Evolutionary conservation across 2,329 filamentous ascomycete genomes (phyloP).

Genomic region (Aspergillus glaucus): DNA sequence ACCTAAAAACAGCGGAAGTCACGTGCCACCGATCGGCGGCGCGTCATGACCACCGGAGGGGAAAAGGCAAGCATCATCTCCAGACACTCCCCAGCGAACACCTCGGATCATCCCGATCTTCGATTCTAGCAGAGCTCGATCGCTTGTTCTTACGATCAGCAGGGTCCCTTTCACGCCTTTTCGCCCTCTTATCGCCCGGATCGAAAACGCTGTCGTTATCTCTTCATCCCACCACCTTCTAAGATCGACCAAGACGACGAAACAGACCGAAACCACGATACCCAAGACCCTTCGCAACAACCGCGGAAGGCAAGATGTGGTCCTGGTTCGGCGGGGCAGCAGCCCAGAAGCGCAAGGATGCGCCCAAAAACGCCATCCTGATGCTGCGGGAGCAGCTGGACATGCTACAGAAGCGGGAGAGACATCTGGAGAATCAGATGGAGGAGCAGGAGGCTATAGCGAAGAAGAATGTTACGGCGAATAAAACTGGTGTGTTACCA

Average conservation of each 20-base stretch:
- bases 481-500: constrained; percentile 72
- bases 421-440: constrained; percentile 84
- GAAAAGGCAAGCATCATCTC: not conserved
- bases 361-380: constrained; percentile 93
- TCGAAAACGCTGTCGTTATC: not conserved
- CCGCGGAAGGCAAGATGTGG: constrained; percentile 52
- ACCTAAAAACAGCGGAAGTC: not conserved
- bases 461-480: constrained; percentile 77
- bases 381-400: constrained; percentile 81
- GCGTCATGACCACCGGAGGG: not conserved
- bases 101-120: not conserved
- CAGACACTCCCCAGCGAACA: not conserved
- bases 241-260: not conserved
- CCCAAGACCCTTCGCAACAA: not conserved
- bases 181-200: not conserved
- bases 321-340: constrained; percentile 86
- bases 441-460: constrained; percentile 85
- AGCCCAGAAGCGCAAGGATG: constrained; percentile 82
- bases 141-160: not conserved
- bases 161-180: not conserved
- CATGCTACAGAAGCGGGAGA: constrained; percentile 96
- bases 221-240: not conserved
- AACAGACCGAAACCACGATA: not conserved
- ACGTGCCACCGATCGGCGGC: not conserved
- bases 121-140: not conserved